Percentiles rank a stretch among this genome's conserved stretches.
phyloP scores from a whole-genome alignment of 768 basidiomycete species.

The Mycena chlorophos region DNA sequence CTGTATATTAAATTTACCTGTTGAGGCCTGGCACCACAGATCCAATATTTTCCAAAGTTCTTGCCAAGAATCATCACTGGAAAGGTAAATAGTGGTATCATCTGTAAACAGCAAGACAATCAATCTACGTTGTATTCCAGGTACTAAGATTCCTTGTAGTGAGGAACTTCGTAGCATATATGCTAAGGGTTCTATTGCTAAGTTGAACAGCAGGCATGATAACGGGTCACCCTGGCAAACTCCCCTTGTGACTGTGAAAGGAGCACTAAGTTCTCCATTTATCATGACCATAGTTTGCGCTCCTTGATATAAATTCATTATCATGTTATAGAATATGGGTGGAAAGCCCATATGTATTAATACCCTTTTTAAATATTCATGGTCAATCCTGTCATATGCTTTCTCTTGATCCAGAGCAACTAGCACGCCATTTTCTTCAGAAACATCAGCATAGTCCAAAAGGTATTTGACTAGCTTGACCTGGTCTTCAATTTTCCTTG shows the following conservation, averaged over 20 bases:
- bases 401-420: neutral
- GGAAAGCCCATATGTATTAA: neutral
- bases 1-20: neutral
- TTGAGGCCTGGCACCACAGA: neutral
- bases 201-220: neutral
- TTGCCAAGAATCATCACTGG: neutral
- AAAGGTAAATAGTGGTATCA: neutral
- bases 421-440: slow-evolving; percentile 8
- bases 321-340: neutral
- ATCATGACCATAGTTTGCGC: neutral
- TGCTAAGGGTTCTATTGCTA: neutral
- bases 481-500: slow-evolving; percentile 4
- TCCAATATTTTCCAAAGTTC: neutral
- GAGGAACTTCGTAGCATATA: neutral
- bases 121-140: neutral
- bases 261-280: neutral
- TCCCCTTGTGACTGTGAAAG: neutral
- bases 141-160: neutral
- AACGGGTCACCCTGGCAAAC: neutral
- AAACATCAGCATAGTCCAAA: neutral
- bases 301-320: neutral
- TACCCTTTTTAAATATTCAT: slow-evolving; percentile 9
- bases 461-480: neutral
- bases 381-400: slow-evolving; percentile 10
- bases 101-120: neutral